Evolutionary conservation across 2,329 filamentous ascomycete genomes (phyloP).

Genomic region (Ilyonectria robusta): DNA sequence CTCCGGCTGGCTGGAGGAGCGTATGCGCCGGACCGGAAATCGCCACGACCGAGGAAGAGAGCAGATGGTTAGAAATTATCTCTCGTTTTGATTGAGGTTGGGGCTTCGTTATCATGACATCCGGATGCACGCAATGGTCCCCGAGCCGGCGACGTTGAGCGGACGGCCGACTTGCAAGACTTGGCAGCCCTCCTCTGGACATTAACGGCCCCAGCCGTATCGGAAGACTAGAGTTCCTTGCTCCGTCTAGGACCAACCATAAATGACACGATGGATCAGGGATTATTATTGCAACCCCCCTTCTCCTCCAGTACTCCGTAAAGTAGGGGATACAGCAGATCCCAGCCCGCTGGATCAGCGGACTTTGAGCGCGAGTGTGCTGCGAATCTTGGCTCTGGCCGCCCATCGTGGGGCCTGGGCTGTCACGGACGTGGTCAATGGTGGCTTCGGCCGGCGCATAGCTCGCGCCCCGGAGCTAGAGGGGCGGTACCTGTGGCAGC

Average conservation of each 20-base stretch:
- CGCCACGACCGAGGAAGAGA: conserved; percentile 17
- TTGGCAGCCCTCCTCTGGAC: not conserved
- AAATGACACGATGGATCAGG: not conserved
- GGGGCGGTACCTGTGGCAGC: not conserved
- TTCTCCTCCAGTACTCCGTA: too few relatives aligned
- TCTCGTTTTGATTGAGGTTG: not conserved
- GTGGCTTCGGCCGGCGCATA: not conserved
- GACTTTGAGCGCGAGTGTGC: not conserved
- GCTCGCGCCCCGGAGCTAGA: not conserved
- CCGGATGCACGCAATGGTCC: not conserved
- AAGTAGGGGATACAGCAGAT: not conserved
- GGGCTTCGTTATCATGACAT: not conserved
- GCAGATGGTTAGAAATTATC: not conserved
- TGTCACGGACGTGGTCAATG: not conserved
- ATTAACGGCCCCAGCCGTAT: not conserved
- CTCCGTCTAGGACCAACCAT: conserved; percentile 1
- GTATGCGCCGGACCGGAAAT: conserved; percentile 34
- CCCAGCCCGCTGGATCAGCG: not conserved
- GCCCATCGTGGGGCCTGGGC: not conserved
- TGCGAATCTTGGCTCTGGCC: not conserved
- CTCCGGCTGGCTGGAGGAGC: conserved; percentile 30
- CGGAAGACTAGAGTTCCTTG: not conserved
- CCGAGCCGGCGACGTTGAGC: not conserved
- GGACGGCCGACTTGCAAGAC: not conserved
- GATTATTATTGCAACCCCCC: too few relatives aligned